Percentiles rank a stretch among this genome's conserved stretches.
Evolutionary conservation across 2,329 filamentous ascomycete genomes (phyloP).

Genomic region (Lizonia empirigonia): DNA sequence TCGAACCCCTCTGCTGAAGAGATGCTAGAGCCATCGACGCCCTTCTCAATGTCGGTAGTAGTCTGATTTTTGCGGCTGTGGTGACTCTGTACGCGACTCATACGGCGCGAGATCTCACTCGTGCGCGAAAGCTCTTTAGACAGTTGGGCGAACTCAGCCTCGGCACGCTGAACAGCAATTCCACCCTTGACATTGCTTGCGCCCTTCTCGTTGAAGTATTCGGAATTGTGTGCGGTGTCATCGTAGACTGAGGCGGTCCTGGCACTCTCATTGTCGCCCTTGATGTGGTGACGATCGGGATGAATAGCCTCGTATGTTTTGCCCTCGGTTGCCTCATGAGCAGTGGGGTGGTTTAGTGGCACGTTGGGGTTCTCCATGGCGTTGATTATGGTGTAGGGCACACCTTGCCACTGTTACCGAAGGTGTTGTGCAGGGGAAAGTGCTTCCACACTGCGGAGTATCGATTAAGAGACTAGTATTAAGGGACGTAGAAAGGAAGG

Average conservation of each 20-base stretch:
- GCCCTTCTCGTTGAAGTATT: constrained; percentile 27
- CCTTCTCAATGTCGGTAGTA: constrained; percentile 66
- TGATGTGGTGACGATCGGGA: constrained; percentile 21
- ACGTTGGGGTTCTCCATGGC: constrained; percentile 36
- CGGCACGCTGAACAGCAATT: constrained; percentile 69
- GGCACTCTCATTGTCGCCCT: constrained; percentile 26
- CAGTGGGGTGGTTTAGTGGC: constrained; percentile 26
- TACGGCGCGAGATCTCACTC: constrained; percentile 45
- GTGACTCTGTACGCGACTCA: constrained; percentile 54
- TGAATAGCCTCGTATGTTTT: constrained; percentile 41
- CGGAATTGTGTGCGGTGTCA: constrained; percentile 28
- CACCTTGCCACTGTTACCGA: constrained; percentile 20
- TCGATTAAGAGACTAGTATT: constrained; percentile 15
- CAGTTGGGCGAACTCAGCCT: constrained; percentile 73
- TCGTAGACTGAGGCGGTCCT: constrained; percentile 32
- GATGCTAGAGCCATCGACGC: constrained; percentile 38
- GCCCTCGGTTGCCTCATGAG: constrained; percentile 31
- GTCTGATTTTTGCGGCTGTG: constrained; percentile 47
- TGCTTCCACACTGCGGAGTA: constrained; percentile 6
- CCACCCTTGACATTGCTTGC: constrained; percentile 18
- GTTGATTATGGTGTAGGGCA: constrained; percentile 19
- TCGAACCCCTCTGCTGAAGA: constrained; percentile 66
- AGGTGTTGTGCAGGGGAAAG: constrained; percentile 4
- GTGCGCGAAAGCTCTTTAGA: constrained; percentile 54
- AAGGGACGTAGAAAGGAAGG: constrained; percentile 22